phyloP scores from a whole-genome alignment of 2,329 filamentous ascomycete species.

The Aspergillus melleus region DNA sequence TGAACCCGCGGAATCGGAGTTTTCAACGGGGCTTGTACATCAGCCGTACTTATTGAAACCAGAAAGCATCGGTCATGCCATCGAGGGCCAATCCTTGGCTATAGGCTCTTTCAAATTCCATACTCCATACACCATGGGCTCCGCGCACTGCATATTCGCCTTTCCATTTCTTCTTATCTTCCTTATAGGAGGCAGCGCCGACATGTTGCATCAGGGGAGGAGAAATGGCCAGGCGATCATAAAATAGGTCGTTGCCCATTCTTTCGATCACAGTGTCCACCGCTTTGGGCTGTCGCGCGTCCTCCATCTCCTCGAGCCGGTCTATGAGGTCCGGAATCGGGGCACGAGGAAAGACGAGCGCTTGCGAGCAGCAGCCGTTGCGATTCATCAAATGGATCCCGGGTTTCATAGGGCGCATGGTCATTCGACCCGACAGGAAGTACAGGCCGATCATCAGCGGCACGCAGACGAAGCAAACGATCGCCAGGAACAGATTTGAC shows the following conservation, averaged over 20 bases:
- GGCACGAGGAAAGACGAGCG: constrained; percentile 43
- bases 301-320: constrained; percentile 16
- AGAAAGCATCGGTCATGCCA: not conserved
- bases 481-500: constrained; percentile 25
- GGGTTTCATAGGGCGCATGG: constrained; percentile 35
- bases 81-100: not conserved
- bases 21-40: not conserved
- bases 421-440: constrained; percentile 45
- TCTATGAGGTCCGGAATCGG: constrained; percentile 18
- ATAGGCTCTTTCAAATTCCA: constrained; percentile 23
- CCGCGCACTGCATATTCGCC: constrained; percentile 19
- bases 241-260: constrained; percentile 11
- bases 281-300: constrained; percentile 13
- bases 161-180: constrained; percentile 19
- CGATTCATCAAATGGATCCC: constrained; percentile 45
- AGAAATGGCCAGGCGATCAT: constrained; percentile 23
- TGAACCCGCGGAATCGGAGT: too few relatives aligned
- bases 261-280: constrained; percentile 23
- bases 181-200: constrained; percentile 25
- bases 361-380: constrained; percentile 48
- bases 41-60: not conserved
- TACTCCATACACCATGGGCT: constrained; percentile 27
- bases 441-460: constrained; percentile 36
- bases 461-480: constrained; percentile 31
- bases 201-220: constrained; percentile 28